phyloP scores from a whole-genome alignment of 2,329 filamentous ascomycete genomes.

The Sporothrix brunneoviolacea region DNA sequence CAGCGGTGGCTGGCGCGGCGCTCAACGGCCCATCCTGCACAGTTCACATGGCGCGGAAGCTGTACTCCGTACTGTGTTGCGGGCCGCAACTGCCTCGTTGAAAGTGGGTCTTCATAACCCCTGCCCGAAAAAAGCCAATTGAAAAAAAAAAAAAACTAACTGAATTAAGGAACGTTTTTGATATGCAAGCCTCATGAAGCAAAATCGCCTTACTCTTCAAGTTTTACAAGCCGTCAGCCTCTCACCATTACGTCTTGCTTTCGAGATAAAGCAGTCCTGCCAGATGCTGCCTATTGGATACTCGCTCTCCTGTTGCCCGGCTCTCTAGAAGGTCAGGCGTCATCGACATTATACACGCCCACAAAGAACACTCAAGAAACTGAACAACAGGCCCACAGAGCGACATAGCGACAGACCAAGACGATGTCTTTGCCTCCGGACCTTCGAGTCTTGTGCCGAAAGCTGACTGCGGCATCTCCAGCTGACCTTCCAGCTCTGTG shows the following conservation, averaged over 20 bases:
- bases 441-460: slow-evolving; percentile 59
- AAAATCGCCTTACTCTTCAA: no score
- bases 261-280: no score
- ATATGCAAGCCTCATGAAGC: no score
- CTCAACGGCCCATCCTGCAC: no score
- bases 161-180: background rate
- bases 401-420: background rate
- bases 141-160: background rate
- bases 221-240: no score
- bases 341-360: no score
- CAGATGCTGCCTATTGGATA: no score
- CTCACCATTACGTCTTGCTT: no score
- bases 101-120: background rate
- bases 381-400: background rate
- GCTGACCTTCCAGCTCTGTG: slow-evolving; percentile 67
- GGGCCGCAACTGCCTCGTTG: slow-evolving; percentile 1
- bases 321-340: no score
- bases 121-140: background rate
- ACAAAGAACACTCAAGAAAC: background rate
- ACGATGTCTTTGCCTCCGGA: slow-evolving; percentile 44
- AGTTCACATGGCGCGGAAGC: no score
- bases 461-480: slow-evolving; percentile 64
- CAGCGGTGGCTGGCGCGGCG: no score
- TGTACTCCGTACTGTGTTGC: background rate
- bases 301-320: no score